Conservation (phyloP, 768 basidiomycete species). For the Phanerochaete sordida region DNA sequence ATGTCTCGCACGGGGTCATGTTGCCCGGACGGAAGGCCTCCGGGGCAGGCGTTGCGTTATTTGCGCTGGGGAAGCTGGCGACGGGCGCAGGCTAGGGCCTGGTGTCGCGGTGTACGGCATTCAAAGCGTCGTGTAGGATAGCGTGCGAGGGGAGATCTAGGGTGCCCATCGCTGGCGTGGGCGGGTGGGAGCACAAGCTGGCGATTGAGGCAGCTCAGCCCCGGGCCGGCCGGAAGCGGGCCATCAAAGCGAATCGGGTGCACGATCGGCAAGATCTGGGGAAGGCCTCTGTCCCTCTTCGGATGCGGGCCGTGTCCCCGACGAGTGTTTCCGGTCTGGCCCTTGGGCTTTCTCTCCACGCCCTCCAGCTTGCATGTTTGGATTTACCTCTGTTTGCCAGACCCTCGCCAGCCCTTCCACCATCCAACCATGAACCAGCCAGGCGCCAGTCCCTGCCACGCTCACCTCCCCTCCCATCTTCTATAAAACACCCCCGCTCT, state of each 20-base stretch:
- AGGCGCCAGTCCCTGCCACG: neutral
- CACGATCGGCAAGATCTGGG: neutral
- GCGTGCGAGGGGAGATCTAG: neutral
- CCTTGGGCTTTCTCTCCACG: neutral
- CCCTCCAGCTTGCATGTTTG: neutral
- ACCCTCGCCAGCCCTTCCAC: neutral
- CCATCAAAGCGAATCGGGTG: neutral
- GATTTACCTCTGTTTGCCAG: neutral
- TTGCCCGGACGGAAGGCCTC: too few species aligned
- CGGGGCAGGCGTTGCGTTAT: too few species aligned
- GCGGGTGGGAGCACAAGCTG: too few species aligned
- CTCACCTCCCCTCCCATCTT: neutral
- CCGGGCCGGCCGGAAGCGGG: neutral
- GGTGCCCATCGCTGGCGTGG: neutral
- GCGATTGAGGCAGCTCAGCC: neutral
- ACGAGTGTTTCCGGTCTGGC: neutral
- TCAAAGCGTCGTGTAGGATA: neutral
- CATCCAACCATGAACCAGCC: neutral
- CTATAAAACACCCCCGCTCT: neutral
- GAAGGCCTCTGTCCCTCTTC: too few species aligned
- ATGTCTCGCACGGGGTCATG: too few species aligned
- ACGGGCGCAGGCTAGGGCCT: too few species aligned
- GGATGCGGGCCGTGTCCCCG: neutral
- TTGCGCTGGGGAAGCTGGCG: too few species aligned
- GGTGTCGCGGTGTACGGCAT: neutral